Evolutionary conservation across 2,329 filamentous ascomycete species (phyloP).

Genomic region (Colletotrichum sp.): DNA sequence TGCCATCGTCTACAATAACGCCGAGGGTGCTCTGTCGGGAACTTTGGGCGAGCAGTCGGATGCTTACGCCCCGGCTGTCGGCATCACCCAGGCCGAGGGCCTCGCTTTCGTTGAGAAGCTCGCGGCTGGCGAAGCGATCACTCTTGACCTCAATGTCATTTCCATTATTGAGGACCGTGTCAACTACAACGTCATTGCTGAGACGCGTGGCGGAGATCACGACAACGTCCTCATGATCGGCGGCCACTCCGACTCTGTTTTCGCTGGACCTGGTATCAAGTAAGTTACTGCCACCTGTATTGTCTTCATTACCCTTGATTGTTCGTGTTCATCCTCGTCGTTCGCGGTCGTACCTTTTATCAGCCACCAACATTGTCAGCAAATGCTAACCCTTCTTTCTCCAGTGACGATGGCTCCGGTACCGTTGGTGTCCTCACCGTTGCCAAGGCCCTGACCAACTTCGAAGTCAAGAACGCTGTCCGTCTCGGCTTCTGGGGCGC

Average conservation of each 20-base stretch:
- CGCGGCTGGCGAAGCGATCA: conserved; percentile 33
- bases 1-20: conserved; percentile 68
- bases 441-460: conserved; percentile 46
- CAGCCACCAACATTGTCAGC: too few species aligned
- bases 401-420: conserved; percentile 62
- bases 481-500: conserved; percentile 58
- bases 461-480: conserved; percentile 51
- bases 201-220: conserved; percentile 52
- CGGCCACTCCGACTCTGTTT: conserved; percentile 52
- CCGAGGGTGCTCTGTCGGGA: conserved; percentile 51
- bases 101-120: conserved; percentile 33
- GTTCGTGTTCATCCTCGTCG: too few species aligned
- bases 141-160: conserved; percentile 45
- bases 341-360: too few species aligned
- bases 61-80: conserved; percentile 55
- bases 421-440: conserved; percentile 51
- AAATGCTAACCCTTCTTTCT: neutral
- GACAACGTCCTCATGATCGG: conserved; percentile 53
- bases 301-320: too few species aligned
- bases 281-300: too few species aligned
- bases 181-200: conserved; percentile 56
- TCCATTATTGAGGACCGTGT: conserved; percentile 51
- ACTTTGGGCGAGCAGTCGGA: conserved; percentile 57
- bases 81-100: conserved; percentile 55
- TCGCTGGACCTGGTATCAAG: conserved; percentile 64